Evolutionary conservation across 2,329 filamentous ascomycete species (phyloP).

Genomic region (Penicillium nordicum): DNA sequence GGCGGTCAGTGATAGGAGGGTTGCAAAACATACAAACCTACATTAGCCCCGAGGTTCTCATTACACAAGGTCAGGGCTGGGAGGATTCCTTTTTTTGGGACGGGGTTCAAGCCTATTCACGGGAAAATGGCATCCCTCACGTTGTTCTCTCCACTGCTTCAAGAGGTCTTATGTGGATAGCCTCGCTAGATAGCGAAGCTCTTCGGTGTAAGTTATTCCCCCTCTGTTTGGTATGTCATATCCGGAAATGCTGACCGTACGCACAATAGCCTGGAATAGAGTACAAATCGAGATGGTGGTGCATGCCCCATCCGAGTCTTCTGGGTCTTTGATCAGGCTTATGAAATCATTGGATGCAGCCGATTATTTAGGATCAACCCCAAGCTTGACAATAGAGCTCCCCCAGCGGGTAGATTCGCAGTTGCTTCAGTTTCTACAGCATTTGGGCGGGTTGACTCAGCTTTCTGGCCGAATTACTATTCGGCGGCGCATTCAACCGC

Average conservation of each 20-base stretch:
- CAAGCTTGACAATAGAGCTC: slow-evolving; percentile 80
- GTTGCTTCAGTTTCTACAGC: slow-evolving; percentile 60
- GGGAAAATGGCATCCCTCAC: slow-evolving; percentile 55
- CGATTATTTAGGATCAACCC: slow-evolving; percentile 69
- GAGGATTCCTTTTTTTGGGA: slow-evolving; percentile 69
- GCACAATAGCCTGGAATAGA: slow-evolving; percentile 66
- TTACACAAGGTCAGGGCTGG: slow-evolving; percentile 63
- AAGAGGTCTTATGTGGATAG: slow-evolving; percentile 68
- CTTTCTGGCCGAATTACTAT: slow-evolving; percentile 58
- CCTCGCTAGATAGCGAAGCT: slow-evolving; percentile 69
- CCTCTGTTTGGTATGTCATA: neutral
- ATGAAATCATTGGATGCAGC: slow-evolving; percentile 71
- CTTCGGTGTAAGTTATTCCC: slow-evolving; percentile 54
- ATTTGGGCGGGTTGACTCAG: slow-evolving; percentile 65
- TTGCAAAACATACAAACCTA: slow-evolving; percentile 69
- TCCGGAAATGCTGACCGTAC: slow-evolving; percentile 8
- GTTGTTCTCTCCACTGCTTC: slow-evolving; percentile 69
- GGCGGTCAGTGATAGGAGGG: slow-evolving; percentile 60
- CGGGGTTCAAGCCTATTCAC: slow-evolving; percentile 56
- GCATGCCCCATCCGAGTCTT: slow-evolving; percentile 66
- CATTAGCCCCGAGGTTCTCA: slow-evolving; percentile 72
- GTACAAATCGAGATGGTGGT: slow-evolving; percentile 78
- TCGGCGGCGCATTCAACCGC: slow-evolving; percentile 66
- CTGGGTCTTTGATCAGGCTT: slow-evolving; percentile 71
- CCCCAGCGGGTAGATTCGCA: slow-evolving; percentile 66